Conservation (phyloP, 2,329 filamentous ascomycete species). For the Aspergillus sp. region DNA sequence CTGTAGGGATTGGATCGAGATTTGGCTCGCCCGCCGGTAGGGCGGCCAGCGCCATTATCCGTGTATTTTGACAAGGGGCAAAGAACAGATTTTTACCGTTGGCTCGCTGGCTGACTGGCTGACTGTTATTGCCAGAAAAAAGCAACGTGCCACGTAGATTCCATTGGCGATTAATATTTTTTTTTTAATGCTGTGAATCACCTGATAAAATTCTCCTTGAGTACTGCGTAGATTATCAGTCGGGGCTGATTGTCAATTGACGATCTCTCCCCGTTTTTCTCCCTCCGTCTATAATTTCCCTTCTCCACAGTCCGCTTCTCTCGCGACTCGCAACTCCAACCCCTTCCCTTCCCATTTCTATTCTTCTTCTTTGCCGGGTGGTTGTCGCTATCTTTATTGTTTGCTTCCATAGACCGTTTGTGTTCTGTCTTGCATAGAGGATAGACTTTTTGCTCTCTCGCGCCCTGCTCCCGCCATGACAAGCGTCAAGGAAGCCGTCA, state of each 20-base stretch:
- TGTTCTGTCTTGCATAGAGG: conserved; percentile 8
- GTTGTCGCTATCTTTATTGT: conserved; percentile 11
- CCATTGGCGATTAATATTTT: background rate
- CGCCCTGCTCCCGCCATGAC: conserved; percentile 34
- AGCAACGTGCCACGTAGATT: conserved; percentile 1
- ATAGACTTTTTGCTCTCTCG: conserved; percentile 10
- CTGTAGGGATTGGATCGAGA: background rate
- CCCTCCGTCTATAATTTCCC: conserved; percentile 10
- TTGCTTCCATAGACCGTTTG: background rate
- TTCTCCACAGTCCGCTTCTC: conserved; percentile 19
- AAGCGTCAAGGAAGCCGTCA: conserved; percentile 68
- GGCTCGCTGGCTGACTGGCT: too few relatives aligned
- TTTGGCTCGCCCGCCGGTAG: background rate
- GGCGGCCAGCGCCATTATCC: too few relatives aligned
- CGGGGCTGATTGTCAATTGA: conserved; percentile 6
- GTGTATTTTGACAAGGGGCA: background rate
- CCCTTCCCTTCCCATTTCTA: conserved; percentile 17
- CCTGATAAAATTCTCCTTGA: background rate
- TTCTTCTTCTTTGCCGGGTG: conserved; percentile 3
- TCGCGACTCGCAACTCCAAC: conserved; percentile 14
- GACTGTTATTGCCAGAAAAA: background rate
- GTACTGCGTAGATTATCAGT: background rate
- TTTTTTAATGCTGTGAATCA: background rate
- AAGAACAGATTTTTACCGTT: background rate
- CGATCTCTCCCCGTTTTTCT: conserved; percentile 18